Conservation (phyloP, 2,329 filamentous ascomycete genomes). For the Amylocarpus encephaloides region DNA sequence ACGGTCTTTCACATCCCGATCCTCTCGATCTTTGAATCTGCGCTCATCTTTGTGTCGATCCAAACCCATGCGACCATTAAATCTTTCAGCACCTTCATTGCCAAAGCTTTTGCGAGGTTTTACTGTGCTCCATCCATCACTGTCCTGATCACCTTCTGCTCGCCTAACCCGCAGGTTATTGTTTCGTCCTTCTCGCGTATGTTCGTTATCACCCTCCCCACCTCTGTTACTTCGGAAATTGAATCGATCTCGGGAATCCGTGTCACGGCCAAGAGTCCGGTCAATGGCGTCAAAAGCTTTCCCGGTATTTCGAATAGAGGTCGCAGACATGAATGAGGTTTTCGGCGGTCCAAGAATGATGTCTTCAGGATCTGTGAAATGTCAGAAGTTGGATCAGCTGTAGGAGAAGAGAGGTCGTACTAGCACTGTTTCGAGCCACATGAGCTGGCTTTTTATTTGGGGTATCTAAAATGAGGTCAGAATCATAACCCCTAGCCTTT, state of each 20-base stretch:
- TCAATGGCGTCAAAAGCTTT: constrained; percentile 38
- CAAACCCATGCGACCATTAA: constrained; percentile 58
- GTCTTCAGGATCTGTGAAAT: constrained; percentile 59
- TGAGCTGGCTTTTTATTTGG: constrained; percentile 45
- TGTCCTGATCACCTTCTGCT: constrained; percentile 51
- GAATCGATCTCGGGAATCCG: constrained; percentile 52
- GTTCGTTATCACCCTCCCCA: constrained; percentile 45
- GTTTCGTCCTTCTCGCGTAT: constrained; percentile 42
- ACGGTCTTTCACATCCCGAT: constrained; percentile 47
- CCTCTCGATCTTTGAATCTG: constrained; percentile 45
- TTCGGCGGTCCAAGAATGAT: constrained; percentile 81
- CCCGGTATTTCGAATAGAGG: constrained; percentile 43
- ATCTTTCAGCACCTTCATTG: constrained; percentile 64
- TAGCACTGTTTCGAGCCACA: constrained; percentile 49
- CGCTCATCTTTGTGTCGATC: constrained; percentile 38
- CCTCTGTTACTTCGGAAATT: constrained; percentile 46
- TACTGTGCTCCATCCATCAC: constrained; percentile 68
- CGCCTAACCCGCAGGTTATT: constrained; percentile 45
- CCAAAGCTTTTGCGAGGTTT: constrained; percentile 70
- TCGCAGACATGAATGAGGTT: constrained; percentile 73
- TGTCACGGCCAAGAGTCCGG: constrained; percentile 42
- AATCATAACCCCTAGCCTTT: constrained; percentile 37
- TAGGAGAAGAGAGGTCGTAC: constrained; percentile 37
- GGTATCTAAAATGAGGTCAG: constrained; percentile 27
- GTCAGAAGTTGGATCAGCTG: constrained; percentile 18